Conservation (phyloP, 2,329 filamentous ascomycete genomes). For the Colletotrichum caudatum region DNA sequence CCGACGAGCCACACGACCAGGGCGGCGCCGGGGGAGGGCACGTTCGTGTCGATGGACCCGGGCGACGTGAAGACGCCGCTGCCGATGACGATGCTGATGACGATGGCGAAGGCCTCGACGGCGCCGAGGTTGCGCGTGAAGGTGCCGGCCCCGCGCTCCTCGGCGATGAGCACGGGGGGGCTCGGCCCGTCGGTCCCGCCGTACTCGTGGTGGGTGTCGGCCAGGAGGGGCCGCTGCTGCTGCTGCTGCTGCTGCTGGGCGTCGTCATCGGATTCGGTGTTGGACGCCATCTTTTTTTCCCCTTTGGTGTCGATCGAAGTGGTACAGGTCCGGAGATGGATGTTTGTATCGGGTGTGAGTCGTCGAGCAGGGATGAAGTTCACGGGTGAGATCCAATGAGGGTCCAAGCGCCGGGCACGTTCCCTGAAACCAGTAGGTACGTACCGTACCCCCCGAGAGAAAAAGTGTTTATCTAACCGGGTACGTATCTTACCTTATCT, state of each 20-base stretch:
- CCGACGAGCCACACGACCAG: slow-evolving; percentile 71
- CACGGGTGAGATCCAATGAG: no score
- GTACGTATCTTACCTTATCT: not conserved
- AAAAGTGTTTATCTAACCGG: not conserved
- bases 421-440: not conserved
- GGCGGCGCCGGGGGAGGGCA: slow-evolving; percentile 70
- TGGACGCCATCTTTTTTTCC: slow-evolving; percentile 18
- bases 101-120: slow-evolving; percentile 67
- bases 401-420: not conserved
- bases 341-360: slow-evolving; percentile 18
- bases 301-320: not conserved
- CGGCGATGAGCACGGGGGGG: slow-evolving; percentile 23
- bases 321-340: not conserved
- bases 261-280: slow-evolving; percentile 18
- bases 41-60: slow-evolving; percentile 71
- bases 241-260: slow-evolving; percentile 8
- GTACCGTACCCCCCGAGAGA: no score
- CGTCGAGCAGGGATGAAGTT: slow-evolving; percentile 17
- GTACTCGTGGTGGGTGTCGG: slow-evolving; percentile 34
- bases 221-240: slow-evolving; percentile 32
- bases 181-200: slow-evolving; percentile 24
- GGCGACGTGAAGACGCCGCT: slow-evolving; percentile 75
- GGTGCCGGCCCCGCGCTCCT: slow-evolving; percentile 43
- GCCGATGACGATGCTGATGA: slow-evolving; percentile 73
- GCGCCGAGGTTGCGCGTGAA: slow-evolving; percentile 61